Percentiles rank a stretch among this genome's conserved stretches.
phyloP scores from a whole-genome alignment of 2,329 filamentous ascomycete genomes.

The Talaromyces islandicus region DNA sequence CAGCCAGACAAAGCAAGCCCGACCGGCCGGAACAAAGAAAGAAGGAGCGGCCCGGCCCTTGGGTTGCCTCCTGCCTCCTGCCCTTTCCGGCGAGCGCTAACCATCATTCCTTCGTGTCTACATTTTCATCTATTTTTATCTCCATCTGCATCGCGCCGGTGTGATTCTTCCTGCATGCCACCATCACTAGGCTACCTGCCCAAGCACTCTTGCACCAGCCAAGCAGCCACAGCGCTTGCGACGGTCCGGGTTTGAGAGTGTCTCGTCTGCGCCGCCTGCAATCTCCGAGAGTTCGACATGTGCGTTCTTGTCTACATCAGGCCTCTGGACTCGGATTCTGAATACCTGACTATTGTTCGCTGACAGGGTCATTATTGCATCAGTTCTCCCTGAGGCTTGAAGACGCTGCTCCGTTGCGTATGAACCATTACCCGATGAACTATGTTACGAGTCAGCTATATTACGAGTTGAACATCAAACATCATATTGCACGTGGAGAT shows the following conservation, averaged over 20 bases:
- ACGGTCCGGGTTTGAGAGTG: neutral
- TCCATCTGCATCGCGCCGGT: slow-evolving; percentile 39
- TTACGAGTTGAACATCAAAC: neutral
- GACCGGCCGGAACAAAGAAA: neutral
- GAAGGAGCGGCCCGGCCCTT: neutral
- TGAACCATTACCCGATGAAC: neutral
- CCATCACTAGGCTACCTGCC: too few species aligned
- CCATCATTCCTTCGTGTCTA: slow-evolving; percentile 13
- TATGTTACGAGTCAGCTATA: too few species aligned
- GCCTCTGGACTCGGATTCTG: neutral
- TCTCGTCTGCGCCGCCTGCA: neutral
- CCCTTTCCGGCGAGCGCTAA: slow-evolving; percentile 19
- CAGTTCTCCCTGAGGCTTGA: neutral
- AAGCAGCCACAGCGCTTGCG: neutral
- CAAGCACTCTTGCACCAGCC: neutral
- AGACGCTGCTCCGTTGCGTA: neutral
- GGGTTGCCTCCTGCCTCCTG: neutral
- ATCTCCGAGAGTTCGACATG: neutral
- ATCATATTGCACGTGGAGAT: neutral
- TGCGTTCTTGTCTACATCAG: neutral
- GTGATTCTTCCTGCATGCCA: neutral
- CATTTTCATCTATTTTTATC: slow-evolving; percentile 39
- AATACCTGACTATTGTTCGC: neutral
- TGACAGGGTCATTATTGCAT: neutral
- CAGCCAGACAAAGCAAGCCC: neutral